phyloP scores from a whole-genome alignment of 768 basidiomycete species.

The Plicaturopsis crispa region DNA sequence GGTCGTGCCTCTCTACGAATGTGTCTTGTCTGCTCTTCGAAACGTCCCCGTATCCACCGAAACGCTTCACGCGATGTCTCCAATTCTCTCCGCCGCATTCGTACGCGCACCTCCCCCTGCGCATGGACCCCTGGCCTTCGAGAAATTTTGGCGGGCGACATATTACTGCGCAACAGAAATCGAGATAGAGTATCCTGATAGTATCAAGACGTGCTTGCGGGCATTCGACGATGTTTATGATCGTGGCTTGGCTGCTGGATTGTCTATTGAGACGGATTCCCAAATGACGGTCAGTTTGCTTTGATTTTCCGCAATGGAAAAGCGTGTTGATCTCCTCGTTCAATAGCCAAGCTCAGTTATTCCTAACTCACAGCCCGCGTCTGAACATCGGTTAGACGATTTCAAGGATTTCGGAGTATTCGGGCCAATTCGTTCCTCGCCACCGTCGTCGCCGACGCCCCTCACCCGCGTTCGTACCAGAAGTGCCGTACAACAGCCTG shows the following conservation, averaged over 20 bases:
- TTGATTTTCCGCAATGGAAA: background rate
- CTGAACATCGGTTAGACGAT: slow-evolving; percentile 3
- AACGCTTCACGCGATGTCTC: slow-evolving; percentile 31
- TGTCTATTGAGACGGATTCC: slow-evolving; percentile 29
- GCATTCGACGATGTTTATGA: slow-evolving; percentile 40
- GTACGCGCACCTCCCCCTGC: slow-evolving; percentile 36
- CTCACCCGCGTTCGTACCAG: too few species aligned
- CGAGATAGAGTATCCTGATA: slow-evolving; percentile 28
- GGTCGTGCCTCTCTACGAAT: slow-evolving; percentile 15
- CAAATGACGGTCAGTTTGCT: slow-evolving; percentile 25
- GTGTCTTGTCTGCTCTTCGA: slow-evolving; percentile 31
- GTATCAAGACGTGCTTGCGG: slow-evolving; percentile 35
- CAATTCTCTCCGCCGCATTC: slow-evolving; percentile 46
- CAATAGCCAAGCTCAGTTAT: slow-evolving; percentile 13
- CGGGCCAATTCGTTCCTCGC: too few species aligned
- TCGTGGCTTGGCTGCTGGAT: slow-evolving; percentile 36
- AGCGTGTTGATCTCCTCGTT: slow-evolving; percentile 3
- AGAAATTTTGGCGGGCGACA: slow-evolving; percentile 49
- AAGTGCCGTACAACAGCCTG: slow-evolving; percentile 13
- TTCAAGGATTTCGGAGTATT: slow-evolving; percentile 7
- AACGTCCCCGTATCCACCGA: slow-evolving; percentile 29
- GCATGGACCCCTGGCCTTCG: slow-evolving; percentile 44
- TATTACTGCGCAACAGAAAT: slow-evolving; percentile 38
- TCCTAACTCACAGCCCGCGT: slow-evolving; percentile 23
- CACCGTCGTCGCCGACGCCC: too few species aligned